Evolutionary conservation across 2,329 filamentous ascomycete species (phyloP), one percentile per base, ranked within the genome.

Genomic region (Emmonsiellopsis sp.): DNA sequence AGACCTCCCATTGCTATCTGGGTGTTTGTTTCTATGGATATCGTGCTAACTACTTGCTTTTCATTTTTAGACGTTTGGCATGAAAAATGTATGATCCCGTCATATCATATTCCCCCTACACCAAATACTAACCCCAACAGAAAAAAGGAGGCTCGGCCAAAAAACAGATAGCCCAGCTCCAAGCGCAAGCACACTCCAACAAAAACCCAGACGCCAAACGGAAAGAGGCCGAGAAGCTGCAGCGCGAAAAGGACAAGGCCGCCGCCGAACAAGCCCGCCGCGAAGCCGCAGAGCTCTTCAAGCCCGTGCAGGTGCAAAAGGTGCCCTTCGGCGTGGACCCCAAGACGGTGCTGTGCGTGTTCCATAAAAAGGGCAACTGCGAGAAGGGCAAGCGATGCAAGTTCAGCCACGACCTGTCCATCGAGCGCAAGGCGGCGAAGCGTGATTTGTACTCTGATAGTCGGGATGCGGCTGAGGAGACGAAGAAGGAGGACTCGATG

Each of bases 311-410:
- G 73, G 80, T 89, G n/a, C 93, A 98, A 69, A 98, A 97, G 72
- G 89, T 97, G 4, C 90, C 93, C 1, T 97, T 98, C 62, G 93
- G 93, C 51, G 93, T 97, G 53, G 93, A 98, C 65, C 93, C 93
- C 13, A 98, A 98, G 80, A 98, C 92, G 0, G 87, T 98, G 7
- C 75, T 98, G 30, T 98, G 93, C 70, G 86, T 95, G 57, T 98
- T 96, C 71, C 96, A 82, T 81, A 97, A 96, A 73, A 95, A 96
- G 73, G 93, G 93, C 35, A 85, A 89, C 67, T 98, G 93, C 67
- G 93, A 98, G 62, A 98, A 98, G 79, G 93, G 89, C 55, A 88
- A 82, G 71, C 96, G 95, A 76, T 98, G 93, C 81, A 98, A 97
- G 75, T 98, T 98, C 74, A 86, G 88, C 51, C 93, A 98, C 74